A percentile compares a stretch with the other conserved stretches of the same genome.
Evolutionary conservation across 805 yeast genomes (phyloP).

Genomic region (Yarrowia divulgata): DNA sequence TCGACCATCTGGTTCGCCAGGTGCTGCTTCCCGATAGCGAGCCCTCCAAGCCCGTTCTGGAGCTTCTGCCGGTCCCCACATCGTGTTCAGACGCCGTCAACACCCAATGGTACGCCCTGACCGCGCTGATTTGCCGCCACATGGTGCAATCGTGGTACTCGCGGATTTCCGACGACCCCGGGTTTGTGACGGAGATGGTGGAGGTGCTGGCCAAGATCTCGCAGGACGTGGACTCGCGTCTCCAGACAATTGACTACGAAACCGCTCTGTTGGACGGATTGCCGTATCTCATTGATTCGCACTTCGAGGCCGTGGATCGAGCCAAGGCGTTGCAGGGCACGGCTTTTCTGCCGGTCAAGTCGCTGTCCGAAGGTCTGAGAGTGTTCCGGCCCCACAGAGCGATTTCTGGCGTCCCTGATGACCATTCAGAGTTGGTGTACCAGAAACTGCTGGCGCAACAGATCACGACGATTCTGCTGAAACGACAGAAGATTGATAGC

Average conservation of each 20-base stretch:
- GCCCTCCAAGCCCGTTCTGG: conserved; percentile 5
- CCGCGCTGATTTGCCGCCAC: conserved; percentile 57
- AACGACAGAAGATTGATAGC: conserved; percentile 55
- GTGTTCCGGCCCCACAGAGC: conserved; percentile 52
- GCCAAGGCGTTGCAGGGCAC: conserved; percentile 49
- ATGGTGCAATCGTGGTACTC: conserved; percentile 60
- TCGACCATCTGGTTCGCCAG: conserved; percentile 34
- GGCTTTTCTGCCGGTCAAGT: conserved; percentile 49
- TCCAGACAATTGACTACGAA: conserved; percentile 50
- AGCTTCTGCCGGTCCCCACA: conserved; percentile 10
- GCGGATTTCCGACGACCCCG: conserved; percentile 53
- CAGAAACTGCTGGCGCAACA: conserved; percentile 49
- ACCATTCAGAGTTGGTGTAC: conserved; percentile 50
- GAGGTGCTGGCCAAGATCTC: conserved; percentile 54
- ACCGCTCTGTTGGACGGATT: conserved; percentile 56
- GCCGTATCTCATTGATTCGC: conserved; percentile 54
- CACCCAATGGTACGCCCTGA: conserved; percentile 55
- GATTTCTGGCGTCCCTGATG: conserved; percentile 44
- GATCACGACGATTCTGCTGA: conserved; percentile 52
- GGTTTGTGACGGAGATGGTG: conserved; percentile 55
- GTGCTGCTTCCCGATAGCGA: conserved; percentile 25
- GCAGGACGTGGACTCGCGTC: conserved; percentile 51
- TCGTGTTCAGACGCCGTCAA: conserved; percentile 52
- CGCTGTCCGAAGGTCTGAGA: conserved; percentile 52
- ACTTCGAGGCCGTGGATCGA: conserved; percentile 47